phyloP scores from a whole-genome alignment of 768 basidiomycete species.

The Dioszegia crocea region DNA sequence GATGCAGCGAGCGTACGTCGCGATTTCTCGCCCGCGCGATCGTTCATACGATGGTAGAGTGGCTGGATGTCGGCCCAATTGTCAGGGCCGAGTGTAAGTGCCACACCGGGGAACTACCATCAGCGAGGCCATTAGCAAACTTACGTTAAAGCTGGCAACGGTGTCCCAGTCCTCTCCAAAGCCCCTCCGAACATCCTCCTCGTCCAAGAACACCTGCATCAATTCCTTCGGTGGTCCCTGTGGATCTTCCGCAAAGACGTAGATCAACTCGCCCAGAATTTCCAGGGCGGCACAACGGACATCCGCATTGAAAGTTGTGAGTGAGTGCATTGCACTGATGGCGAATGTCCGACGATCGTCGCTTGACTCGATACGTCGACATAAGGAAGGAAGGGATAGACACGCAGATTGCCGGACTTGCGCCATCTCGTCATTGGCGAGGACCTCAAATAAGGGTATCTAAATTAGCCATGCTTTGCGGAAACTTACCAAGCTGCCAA shows the following conservation, averaged over 20 bases:
- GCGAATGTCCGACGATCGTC: constrained; percentile 62
- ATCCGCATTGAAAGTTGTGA: constrained; percentile 50
- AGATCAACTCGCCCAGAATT: constrained; percentile 80
- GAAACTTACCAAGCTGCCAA: constrained; percentile 59
- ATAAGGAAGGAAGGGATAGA: constrained; percentile 75
- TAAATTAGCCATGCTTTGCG: constrained; percentile 45
- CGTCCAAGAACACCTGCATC: constrained; percentile 68
- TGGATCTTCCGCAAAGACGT: constrained; percentile 63
- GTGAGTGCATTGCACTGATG: constrained; percentile 60
- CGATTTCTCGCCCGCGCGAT: constrained; percentile 62
- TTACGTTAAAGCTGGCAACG: constrained; percentile 49
- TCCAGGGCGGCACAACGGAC: constrained; percentile 80
- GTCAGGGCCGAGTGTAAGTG: constrained; percentile 68
- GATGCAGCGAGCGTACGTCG: constrained; percentile 79
- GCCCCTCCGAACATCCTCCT: constrained; percentile 5
- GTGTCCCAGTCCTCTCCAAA: constrained; percentile 43
- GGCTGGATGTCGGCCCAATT: constrained; percentile 71
- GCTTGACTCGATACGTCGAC: constrained; percentile 60
- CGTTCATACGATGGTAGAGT: constrained; percentile 63
- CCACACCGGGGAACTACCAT: constrained; percentile 79
- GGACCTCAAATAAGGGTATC: constrained; percentile 73
- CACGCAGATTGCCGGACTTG: constrained; percentile 84
- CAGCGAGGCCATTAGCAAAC: constrained; percentile 14
- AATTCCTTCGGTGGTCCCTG: constrained; percentile 70
- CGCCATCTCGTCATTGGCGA: constrained; percentile 66